Base-by-base conservation (phyloP, 2,329 filamentous ascomycete genomes). In the Monosporascus sp. region DNA sequence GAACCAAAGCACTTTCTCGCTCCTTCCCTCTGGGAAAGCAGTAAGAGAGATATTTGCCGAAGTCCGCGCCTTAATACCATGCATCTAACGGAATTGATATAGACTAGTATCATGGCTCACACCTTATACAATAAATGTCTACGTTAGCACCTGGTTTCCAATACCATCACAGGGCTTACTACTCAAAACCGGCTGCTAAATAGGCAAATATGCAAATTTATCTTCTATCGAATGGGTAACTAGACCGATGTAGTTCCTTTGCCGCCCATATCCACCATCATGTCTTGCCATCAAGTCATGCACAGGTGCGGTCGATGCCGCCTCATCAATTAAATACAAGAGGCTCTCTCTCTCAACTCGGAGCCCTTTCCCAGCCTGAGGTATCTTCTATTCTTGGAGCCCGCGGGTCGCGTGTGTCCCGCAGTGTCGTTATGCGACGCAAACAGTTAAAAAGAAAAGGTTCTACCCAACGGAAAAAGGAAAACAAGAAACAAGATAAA, bases 381-480 rank as follows among this genome's bases (percentile, higher is more conserved):
- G 39, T 43, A 43, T 43, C 39, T 20, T 43, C n/a, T 43, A 43
- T 48, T 14, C 14, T 14, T 14, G n/a, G n/a, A 9, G 15, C 25
- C 47, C 31, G 27, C 36, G 47, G 47, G 47, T 49, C 47, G 47
- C 47, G 36, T 49, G 47, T 49, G 47, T 49, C 47, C 47, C 47
- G 36, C 47, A 49, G 47, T 22, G 18, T 18, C 45, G 44, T 25
- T 24, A 31, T 20, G 24, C 11, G 15, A 36, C 22, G 31, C 11
- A 27, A 48, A 17, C n/a, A 15, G 22, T 18, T 24, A 46, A 7
- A 44, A 49, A 47, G 24, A 17, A 50, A 47, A 41, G 39, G 48
- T 48, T 51, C 48, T 56, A 51, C 54, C 54, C 48, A 53, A 54
- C 38, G 27, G 22, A 41, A 53, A 52, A 53, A 50, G 49, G 27